These are phyloP conservation scores for Sugiyamaella americana DNA, from an alignment of 805 yeast species.

Conservation along the genomic window DNA sequence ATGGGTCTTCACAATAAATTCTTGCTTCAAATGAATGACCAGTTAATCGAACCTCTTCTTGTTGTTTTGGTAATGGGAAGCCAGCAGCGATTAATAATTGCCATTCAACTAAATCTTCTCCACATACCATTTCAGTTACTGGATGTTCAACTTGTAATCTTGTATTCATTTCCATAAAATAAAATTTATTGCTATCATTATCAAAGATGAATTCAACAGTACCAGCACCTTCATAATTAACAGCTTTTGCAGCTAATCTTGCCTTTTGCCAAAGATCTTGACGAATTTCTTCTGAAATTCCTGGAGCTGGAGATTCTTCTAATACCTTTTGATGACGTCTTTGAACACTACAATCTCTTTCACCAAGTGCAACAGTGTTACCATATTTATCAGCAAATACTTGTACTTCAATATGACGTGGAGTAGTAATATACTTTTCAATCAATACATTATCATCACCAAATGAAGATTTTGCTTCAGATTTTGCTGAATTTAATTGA, in stretches of 20 bases:
- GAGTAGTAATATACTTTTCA: conserved; percentile 49
- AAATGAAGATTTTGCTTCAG: conserved; percentile 48
- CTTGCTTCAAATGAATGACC: conserved; percentile 33
- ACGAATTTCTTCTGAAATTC: conserved; percentile 43
- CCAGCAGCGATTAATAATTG: conserved; percentile 31
- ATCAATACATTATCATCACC: conserved; percentile 51
- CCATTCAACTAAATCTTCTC: conserved; percentile 53
- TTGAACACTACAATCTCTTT: conserved; percentile 52
- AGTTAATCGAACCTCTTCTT: conserved; percentile 24
- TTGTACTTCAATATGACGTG: conserved; percentile 52
- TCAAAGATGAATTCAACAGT: conserved; percentile 54
- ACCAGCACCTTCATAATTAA: conserved; percentile 53
- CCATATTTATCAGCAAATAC: conserved; percentile 52
- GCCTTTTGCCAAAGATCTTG: conserved; percentile 43
- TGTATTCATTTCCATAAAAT: conserved; percentile 53
- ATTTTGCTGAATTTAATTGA: conserved; percentile 47
- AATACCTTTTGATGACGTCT: conserved; percentile 51
- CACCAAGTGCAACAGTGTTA: conserved; percentile 50
- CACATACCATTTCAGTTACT: conserved; percentile 51
- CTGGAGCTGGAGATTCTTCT: conserved; percentile 55
- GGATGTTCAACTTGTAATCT: conserved; percentile 56
- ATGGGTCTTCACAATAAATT: conserved; percentile 32
- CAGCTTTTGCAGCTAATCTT: conserved; percentile 42
- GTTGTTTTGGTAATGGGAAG: conserved; percentile 29
- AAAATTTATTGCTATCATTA: conserved; percentile 45